phyloP scores from a whole-genome alignment of 257 asterid species.

The Scutellaria baicalensis region DNA sequence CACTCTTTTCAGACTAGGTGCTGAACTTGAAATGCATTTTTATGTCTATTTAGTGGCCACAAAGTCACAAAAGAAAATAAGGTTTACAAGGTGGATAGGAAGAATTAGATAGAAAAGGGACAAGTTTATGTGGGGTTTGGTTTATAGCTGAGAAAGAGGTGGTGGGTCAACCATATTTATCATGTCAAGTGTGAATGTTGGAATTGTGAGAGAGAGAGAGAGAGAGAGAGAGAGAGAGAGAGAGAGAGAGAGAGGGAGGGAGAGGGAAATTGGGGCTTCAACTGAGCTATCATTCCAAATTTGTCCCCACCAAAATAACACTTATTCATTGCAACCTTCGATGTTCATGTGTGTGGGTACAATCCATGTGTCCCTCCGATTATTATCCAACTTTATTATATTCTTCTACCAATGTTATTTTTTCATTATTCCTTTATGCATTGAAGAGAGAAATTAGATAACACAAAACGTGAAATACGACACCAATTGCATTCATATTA shows the following conservation, averaged over 20 bases:
- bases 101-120: too few species aligned
- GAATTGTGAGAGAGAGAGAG: background rate
- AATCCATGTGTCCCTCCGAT: constrained; percentile 14
- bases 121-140: too few species aligned
- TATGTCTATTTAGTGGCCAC: too few species aligned
- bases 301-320: constrained; percentile 9
- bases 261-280: background rate
- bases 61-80: too few species aligned
- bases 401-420: background rate
- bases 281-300: background rate
- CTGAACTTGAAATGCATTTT: too few species aligned
- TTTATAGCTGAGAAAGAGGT: too few species aligned
- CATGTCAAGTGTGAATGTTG: background rate
- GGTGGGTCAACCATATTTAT: background rate
- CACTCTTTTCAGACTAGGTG: too few species aligned
- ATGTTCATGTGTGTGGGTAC: background rate
- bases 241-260: background rate
- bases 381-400: background rate
- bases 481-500: background rate
- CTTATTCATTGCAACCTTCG: background rate
- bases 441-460: background rate
- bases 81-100: too few species aligned
- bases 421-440: background rate
- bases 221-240: background rate
- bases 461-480: background rate